A percentile compares a stretch with the other conserved stretches of the same genome.
These are phyloP conservation scores for Cronartium quercuum DNA, from an alignment of 1,284 basidiomycete genomes.

Conservation along the genomic window DNA sequence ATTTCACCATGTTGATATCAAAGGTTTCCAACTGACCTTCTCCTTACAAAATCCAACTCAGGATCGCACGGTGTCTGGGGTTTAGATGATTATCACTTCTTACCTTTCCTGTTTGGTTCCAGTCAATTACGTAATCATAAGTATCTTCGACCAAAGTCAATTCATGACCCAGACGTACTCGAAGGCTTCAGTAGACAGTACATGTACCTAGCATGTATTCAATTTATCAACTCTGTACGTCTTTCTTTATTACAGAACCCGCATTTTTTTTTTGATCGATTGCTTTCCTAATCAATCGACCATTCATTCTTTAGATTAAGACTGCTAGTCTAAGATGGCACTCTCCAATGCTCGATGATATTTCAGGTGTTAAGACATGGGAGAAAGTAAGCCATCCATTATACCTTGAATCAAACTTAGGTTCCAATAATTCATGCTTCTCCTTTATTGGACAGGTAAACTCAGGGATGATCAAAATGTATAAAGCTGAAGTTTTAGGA, in stretches of 20 bases:
- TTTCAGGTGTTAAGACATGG: constrained; percentile 65
- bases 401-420: background rate
- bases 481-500: constrained; percentile 83
- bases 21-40: background rate
- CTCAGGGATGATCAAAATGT: constrained; percentile 98
- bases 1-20: no score
- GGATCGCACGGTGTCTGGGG: constrained; percentile 95
- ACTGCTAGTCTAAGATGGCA: constrained; percentile 95
- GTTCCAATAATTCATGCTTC: background rate
- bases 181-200: constrained; percentile 87
- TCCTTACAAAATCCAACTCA: background rate
- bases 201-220: constrained; percentile 95
- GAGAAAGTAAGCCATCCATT: background rate
- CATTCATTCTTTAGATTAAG: constrained; percentile 70
- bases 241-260: background rate
- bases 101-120: constrained; percentile 85
- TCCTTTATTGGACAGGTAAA: constrained; percentile 86
- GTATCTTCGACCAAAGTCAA: constrained; percentile 81
- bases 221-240: constrained; percentile 87
- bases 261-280: background rate
- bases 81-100: constrained; percentile 93
- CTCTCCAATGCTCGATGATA: constrained; percentile 98
- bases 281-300: no score
- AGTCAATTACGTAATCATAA: constrained; percentile 83
- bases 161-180: constrained; percentile 85